Evolutionary conservation across 768 basidiomycete genomes (phyloP), one percentile per base, ranked within the genome.

Genomic region (Rhodotorula toruloides): DNA sequence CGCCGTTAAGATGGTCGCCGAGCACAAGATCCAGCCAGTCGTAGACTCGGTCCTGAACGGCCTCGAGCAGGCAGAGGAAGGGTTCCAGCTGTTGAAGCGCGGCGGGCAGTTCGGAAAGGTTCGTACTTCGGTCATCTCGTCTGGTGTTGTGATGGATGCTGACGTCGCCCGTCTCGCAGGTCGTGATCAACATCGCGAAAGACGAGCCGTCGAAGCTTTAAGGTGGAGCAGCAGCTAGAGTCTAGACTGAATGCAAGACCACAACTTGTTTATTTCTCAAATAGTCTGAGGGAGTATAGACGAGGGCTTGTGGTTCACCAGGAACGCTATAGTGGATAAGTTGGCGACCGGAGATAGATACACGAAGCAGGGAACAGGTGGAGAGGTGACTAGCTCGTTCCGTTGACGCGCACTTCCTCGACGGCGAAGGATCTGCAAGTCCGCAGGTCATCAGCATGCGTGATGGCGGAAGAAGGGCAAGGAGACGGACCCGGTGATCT

Each of bases 71-170:
- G 84, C 83, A 9, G 85, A 87, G 71, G 78, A 86, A 64, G 90
- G 88, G 6, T 91, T 91, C 75, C 81, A 84, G 68, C 77, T 86
- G 52, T 79, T 91, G 74, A 81, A 82, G 65, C 78, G 77, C 7
- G 87, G 86, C 22, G 80, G 81, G 21, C 87, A 88, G 71, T 89
- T 90, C 74, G 89, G 90, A 22, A 90, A 90, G 77, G 83, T 90
- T 36, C 42, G 77, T 87, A 9, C 53, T n/a, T 22, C 25, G 42
- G 25, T 53, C 25, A 44, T 32, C 29, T n/a, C 36, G 9, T 39
- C 53, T 5, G 27, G 13, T 22, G 11, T 36, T 25, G 29, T 29
- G 11, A 14, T 22, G 9, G 14, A 9, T 16, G 4, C 47, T 36
- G 37, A 52, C 31, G 14, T 29, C 4, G 10, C 3, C 2, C 6